Evolutionary conservation across 192 early-diverging fungal genomes (phyloP), one percentile per base, ranked within the genome.

Genomic region (Paraglomus occultum): DNA sequence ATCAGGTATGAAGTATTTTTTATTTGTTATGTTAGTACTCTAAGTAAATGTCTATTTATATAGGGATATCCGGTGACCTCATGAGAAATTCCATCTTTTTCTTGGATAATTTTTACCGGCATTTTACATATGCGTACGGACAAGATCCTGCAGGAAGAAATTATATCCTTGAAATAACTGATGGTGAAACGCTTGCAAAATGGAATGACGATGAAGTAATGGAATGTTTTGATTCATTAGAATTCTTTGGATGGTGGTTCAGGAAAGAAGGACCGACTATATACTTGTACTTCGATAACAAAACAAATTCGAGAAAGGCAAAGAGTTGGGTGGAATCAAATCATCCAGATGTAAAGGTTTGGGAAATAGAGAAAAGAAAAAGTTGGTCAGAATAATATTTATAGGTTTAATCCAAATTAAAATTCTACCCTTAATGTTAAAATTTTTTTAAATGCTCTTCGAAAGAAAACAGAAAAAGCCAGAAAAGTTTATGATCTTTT

Each of bases 401-500:
- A n/a, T n/a, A n/a, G n/a, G n/a, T n/a, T n/a, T n/a, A n/a, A n/a
- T n/a, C n/a, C n/a, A n/a, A n/a, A n/a, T n/a, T n/a, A n/a, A n/a
- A n/a, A n/a, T n/a, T n/a, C n/a, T n/a, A n/a, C n/a, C n/a, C n/a
- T n/a, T n/a, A n/a, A n/a, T n/a, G n/a, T n/a, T n/a, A n/a, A 31
- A 31, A 31, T 31, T 31, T 31, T 31, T 31, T 31, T 31, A 49
- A 15, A 46, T 64, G 20, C 61, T 9, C 10, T 64, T 39, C 44
- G 61, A 64, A 64, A 64, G 61, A 64, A 64, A 64, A 46, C 61
- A 23, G 61, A 64, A 46, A 49, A 20, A 47, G 62, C 45, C 8
- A 22, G 62, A 49, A 64, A 64, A 20, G 11, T 66, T 66, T 66
- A 52, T 66, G 48, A 66, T 42, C 22, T 66, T 14, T 53, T 66